Evolutionary conservation across 2,329 filamentous ascomycete genomes (phyloP), one percentile per base, ranked within the genome.

Genomic region (Trichoderma simmonsii): DNA sequence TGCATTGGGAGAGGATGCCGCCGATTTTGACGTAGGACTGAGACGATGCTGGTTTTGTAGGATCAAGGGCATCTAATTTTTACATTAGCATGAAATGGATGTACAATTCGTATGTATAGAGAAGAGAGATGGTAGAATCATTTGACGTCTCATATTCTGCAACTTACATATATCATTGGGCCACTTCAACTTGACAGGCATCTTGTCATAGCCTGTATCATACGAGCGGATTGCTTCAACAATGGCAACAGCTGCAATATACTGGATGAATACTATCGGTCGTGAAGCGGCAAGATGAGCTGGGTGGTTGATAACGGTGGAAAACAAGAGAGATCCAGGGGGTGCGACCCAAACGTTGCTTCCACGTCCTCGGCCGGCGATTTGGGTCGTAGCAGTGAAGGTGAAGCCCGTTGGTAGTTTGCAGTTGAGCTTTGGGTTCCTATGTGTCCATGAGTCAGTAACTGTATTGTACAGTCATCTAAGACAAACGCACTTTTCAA

Each of bases 271-370:
- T 0, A 98, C 91, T 11, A 98, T 91, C 0, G 96, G 95, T 0
- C 93, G 92, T 1, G 86, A 88, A 57, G 87, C 85, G 9, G 90
- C 91, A 9, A 96, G 87, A 34, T 91, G 86, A 34, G 93, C 89
- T 1, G 92, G 88, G 81, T 99, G 96, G 74, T 93, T 93, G 75
- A 99, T 89, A 51, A 97, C 90, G 0, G 92, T 94, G 11, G 94
- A 97, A 83, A 97, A 96, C 80, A 98, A 92, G 6, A 98, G 86
- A 43, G 90, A 90, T 1, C 96, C 96, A 0, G 93, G 89, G 0
- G 96, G 96, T 0, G 95, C 94, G 5, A 99, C 90, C 96, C 96
- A 99, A 73, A 98, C 93, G 77, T 99, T 99, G 36, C 88, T 91
- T 4, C 96, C 96, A 11, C 96, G 91, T 8, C 96, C 96, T 48